These are phyloP conservation scores for Globisporangium cystogenes DNA, from an alignment of 352 stramenopile genomes.

Conservation along the genomic window DNA sequence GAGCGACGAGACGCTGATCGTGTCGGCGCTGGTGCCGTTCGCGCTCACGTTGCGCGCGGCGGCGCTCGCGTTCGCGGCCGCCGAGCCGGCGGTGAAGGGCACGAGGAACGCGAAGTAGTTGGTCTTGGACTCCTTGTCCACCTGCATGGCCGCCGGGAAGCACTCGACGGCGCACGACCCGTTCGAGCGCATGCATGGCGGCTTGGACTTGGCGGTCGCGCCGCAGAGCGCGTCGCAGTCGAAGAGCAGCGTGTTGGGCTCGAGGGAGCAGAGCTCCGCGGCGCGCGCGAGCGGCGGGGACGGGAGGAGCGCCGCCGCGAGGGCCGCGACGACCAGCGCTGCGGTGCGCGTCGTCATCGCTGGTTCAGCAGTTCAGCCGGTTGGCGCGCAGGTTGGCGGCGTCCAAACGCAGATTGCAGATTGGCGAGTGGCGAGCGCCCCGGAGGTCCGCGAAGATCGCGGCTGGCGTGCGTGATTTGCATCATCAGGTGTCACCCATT, in stretches of 20 bases:
- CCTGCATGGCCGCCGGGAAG: background rate
- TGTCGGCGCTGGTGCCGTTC: background rate
- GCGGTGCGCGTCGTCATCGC: background rate
- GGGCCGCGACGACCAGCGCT: background rate
- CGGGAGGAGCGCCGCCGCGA: background rate
- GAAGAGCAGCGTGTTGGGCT: background rate
- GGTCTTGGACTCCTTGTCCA: background rate
- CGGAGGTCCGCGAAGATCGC: too few relatives aligned
- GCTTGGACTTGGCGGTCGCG: background rate
- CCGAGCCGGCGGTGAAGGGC: background rate
- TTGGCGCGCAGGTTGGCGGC: too few relatives aligned
- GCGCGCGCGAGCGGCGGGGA: background rate
- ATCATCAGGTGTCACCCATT: too few relatives aligned
- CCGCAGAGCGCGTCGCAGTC: background rate
- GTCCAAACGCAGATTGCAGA: too few relatives aligned
- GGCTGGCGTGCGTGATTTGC: too few relatives aligned
- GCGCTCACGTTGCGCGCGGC: background rate
- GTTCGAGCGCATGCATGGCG: slow-evolving; percentile 1
- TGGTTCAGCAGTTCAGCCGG: too few relatives aligned
- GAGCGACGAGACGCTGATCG: background rate
- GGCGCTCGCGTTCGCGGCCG: background rate
- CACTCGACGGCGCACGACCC: background rate
- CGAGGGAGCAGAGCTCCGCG: background rate
- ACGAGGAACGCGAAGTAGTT: slow-evolving; percentile 1
- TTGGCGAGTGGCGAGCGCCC: too few relatives aligned